Conservation (phyloP, 768 basidiomycete species). For the Suillus placidus region DNA sequence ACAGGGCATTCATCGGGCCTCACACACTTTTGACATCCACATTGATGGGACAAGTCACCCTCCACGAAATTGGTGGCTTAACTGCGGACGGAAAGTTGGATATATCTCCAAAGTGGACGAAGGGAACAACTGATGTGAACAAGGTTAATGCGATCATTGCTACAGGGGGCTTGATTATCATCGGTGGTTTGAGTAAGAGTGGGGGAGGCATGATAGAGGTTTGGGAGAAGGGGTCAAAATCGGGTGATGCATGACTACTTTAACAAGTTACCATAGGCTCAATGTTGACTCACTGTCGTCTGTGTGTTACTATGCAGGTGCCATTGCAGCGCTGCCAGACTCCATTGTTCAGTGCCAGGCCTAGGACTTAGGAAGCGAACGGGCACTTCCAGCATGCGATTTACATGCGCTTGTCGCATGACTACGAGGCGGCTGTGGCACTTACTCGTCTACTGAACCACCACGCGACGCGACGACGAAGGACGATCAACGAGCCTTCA, state of each 20-base stretch:
- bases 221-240: conserved; percentile 42
- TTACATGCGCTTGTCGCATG: no score
- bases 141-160: conserved; percentile 70
- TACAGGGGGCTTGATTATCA: conserved; percentile 48
- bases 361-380: background rate
- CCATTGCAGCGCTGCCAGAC: background rate
- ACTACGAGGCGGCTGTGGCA: no score
- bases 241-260: background rate
- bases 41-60: conserved; percentile 58
- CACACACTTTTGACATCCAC: conserved; percentile 57
- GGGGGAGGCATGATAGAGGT: conserved; percentile 68
- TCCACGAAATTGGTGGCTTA: conserved; percentile 48
- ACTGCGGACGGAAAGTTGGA: conserved; percentile 40
- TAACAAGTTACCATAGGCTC: background rate
- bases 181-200: conserved; percentile 63
- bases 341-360: background rate
- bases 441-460: no score
- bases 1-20: conserved; percentile 53
- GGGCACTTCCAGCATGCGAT: background rate
- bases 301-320: background rate
- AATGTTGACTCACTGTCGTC: background rate
- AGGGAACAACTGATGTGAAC: conserved; percentile 42
- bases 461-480: background rate
- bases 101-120: conserved; percentile 50
- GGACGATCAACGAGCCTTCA: background rate